A percentile compares a stretch with the other conserved stretches of the same genome.
Conservation (phyloP, 139 green algal species). For the Micromonas pusilla region DNA sequence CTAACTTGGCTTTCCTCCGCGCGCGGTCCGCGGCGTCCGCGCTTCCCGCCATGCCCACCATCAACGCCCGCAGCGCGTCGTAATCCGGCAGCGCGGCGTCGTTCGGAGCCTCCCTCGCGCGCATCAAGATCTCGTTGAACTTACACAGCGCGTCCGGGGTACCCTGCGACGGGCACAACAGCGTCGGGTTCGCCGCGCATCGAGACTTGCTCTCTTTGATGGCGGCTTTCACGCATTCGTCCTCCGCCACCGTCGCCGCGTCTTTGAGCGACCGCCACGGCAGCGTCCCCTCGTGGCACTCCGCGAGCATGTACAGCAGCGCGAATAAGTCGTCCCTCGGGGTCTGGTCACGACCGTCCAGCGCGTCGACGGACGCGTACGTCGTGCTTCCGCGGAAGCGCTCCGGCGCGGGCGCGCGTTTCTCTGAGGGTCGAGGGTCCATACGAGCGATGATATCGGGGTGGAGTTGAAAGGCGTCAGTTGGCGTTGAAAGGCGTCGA, state of each 20-base stretch:
- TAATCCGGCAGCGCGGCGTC: background rate
- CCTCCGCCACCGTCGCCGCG: background rate
- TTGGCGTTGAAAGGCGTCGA: too few relatives aligned
- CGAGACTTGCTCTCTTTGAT: background rate
- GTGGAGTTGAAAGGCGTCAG: too few relatives aligned
- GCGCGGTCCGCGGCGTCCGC: background rate
- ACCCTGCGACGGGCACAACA: background rate
- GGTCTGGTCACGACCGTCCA: background rate
- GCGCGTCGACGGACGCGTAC: constrained; percentile 8
- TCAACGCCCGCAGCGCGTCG: background rate
- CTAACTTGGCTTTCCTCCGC: too few relatives aligned
- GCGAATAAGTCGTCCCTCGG: constrained; percentile 4
- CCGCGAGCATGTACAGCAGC: constrained; percentile 12
- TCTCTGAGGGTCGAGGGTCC: too few relatives aligned
- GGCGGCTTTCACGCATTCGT: background rate
- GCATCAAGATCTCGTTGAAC: too few relatives aligned
- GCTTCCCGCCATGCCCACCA: background rate
- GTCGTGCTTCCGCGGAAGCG: constrained; percentile 16
- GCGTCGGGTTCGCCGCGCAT: background rate
- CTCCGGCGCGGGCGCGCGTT: background rate
- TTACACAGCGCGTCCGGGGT: background rate
- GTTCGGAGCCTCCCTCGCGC: too few relatives aligned
- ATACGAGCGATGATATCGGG: too few relatives aligned
- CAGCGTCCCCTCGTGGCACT: constrained; percentile 1
- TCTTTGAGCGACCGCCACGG: background rate